A percentile compares a stretch with the other conserved stretches of the same genome.
phyloP scores from a whole-genome alignment of 2,329 filamentous ascomycete genomes.

The Aspergillus nomiae region DNA sequence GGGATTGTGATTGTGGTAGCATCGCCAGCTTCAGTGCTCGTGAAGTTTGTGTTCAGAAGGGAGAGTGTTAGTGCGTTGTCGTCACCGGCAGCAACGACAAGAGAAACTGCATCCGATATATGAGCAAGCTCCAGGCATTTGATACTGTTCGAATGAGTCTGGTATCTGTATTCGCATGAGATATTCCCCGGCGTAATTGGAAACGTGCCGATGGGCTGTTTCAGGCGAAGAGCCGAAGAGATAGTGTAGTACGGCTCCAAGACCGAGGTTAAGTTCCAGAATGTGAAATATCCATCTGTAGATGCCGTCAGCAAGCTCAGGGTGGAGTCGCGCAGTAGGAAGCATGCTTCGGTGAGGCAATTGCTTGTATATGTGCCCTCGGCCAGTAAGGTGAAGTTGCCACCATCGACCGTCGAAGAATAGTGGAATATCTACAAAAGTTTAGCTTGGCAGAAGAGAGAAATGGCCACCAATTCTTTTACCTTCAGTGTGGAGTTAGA shows the following conservation, averaged over 20 bases:
- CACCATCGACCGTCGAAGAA: slow-evolving; percentile 22
- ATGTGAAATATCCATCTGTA: slow-evolving; percentile 75
- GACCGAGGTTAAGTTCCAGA: slow-evolving; percentile 55
- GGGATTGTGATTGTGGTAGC: slow-evolving; percentile 40
- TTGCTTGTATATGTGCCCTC: slow-evolving; percentile 67
- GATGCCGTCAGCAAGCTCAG: slow-evolving; percentile 61
- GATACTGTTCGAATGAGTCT: slow-evolving; percentile 78
- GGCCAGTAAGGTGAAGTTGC: slow-evolving; percentile 48
- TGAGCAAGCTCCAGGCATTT: slow-evolving; percentile 55
- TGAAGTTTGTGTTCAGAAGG: slow-evolving; percentile 33
- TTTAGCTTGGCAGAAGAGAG: background rate
- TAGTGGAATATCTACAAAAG: slow-evolving; percentile 49
- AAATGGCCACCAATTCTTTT: slow-evolving; percentile 10
- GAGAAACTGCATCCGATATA: slow-evolving; percentile 35
- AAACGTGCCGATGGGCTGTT: slow-evolving; percentile 25
- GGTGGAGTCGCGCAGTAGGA: slow-evolving; percentile 47
- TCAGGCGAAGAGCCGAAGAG: slow-evolving; percentile 20
- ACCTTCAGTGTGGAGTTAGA: slow-evolving; percentile 80
- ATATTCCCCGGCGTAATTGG: slow-evolving; percentile 22
- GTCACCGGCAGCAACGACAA: slow-evolving; percentile 79
- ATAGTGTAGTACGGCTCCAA: slow-evolving; percentile 33
- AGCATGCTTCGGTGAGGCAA: slow-evolving; percentile 69
- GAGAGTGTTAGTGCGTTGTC: slow-evolving; percentile 76
- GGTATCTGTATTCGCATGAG: slow-evolving; percentile 41
- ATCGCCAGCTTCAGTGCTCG: slow-evolving; percentile 11